A percentile compares a stretch with the other conserved stretches of the same genome.
These are phyloP conservation scores for Metschnikowia rubicola DNA, from an alignment of 805 yeast species.

Conservation along the genomic window DNA sequence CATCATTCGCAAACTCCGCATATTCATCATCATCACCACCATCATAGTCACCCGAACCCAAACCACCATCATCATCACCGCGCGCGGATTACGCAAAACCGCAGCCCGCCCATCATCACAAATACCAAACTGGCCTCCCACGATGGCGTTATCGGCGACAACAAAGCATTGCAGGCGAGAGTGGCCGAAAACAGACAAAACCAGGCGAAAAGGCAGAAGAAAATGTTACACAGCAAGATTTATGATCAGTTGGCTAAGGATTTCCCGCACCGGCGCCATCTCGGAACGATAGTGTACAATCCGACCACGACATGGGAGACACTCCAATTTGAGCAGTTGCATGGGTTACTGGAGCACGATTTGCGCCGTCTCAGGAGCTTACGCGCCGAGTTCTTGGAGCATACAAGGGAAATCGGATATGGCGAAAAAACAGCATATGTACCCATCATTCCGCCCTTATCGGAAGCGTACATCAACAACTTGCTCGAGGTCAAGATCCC, in stretches of 20 bases:
- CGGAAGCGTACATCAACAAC: constrained; percentile 40
- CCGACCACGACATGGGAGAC: constrained; percentile 51
- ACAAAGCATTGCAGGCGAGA: too few relatives aligned
- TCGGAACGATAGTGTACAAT: constrained; percentile 44
- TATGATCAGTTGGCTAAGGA: constrained; percentile 17
- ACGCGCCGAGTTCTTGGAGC: constrained; percentile 16
- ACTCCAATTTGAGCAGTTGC: constrained; percentile 26
- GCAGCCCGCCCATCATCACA: background rate
- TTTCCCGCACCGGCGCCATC: constrained; percentile 31
- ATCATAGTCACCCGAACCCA: constrained; percentile 6
- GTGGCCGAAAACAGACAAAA: too few relatives aligned
- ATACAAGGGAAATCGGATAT: constrained; percentile 9
- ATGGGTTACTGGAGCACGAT: constrained; percentile 26
- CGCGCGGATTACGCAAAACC: background rate
- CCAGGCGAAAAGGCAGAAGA: constrained; percentile 4
- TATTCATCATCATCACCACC: constrained; percentile 11
- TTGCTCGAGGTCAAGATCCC: constrained; percentile 57
- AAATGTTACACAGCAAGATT: constrained; percentile 19
- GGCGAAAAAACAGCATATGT: constrained; percentile 27
- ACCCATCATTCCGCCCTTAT: constrained; percentile 38
- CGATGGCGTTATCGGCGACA: too few relatives aligned
- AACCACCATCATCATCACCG: constrained; percentile 17
- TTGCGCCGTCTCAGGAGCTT: constrained; percentile 22
- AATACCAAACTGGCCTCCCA: too few relatives aligned
- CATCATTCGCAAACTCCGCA: background rate